Evolutionary conservation across 2,329 filamentous ascomycete genomes (phyloP).

Genomic region (Paraconiothyrium brasiliense): DNA sequence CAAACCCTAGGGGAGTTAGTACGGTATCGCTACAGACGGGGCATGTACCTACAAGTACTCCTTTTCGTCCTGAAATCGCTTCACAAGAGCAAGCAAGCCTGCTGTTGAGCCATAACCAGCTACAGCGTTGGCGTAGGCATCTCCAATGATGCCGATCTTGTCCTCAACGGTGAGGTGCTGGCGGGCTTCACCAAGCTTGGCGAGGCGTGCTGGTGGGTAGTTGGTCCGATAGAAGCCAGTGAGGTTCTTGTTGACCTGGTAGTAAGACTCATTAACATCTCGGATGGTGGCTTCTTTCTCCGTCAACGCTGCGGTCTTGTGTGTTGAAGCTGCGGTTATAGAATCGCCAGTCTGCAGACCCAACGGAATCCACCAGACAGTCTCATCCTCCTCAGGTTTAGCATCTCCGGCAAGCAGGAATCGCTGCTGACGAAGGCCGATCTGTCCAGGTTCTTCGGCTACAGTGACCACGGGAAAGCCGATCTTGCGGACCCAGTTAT

Average conservation of each 20-base stretch:
- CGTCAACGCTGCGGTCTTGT: constrained; percentile 74
- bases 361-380: constrained; percentile 94
- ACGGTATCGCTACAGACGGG: not conserved
- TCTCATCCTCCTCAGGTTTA: constrained; percentile 88
- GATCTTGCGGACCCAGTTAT: constrained; percentile 94
- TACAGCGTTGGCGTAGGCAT: constrained; percentile 87
- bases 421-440: constrained; percentile 83
- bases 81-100: constrained; percentile 81
- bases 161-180: constrained; percentile 82
- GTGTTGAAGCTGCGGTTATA: constrained; percentile 65
- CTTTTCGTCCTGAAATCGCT: constrained; percentile 82
- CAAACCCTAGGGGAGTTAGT: constrained; percentile 68
- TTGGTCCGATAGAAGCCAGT: constrained; percentile 93
- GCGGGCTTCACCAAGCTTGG: constrained; percentile 80
- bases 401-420: constrained; percentile 94
- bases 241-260: constrained; percentile 91
- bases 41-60: constrained; percentile 71
- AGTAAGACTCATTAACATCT: constrained; percentile 81
- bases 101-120: constrained; percentile 85
- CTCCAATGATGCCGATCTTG: constrained; percentile 91
- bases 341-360: constrained; percentile 77
- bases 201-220: constrained; percentile 84
- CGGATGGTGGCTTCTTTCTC: constrained; percentile 79
- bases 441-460: constrained; percentile 81
- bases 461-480: constrained; percentile 92